Evolutionary conservation across 208 protist genomes (phyloP).

Genomic region (Leishmania aethiopica): DNA sequence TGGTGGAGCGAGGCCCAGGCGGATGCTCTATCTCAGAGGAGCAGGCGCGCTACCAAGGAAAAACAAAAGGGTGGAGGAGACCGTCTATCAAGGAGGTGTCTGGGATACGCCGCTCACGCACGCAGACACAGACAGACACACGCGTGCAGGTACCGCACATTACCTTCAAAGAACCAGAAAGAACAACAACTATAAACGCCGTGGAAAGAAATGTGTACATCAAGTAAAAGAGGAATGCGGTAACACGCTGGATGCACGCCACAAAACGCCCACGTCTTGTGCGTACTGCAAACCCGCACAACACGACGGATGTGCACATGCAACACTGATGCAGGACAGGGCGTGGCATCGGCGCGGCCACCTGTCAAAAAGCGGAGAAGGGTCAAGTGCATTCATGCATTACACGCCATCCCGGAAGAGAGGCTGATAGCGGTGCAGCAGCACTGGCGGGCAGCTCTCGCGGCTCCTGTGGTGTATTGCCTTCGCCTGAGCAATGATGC

Average conservation of each 20-base stretch:
- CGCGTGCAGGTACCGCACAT: neutral
- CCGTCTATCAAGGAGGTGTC: neutral
- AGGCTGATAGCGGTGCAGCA: conserved; percentile 37
- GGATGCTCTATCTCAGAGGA: neutral
- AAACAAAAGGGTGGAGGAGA: neutral
- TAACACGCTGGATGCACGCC: neutral
- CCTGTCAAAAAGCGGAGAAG: neutral
- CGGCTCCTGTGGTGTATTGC: conserved; percentile 21
- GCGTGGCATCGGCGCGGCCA: neutral
- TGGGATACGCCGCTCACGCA: neutral
- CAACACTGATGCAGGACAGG: neutral
- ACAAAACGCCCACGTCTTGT: neutral
- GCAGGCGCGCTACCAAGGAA: neutral
- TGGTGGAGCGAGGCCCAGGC: neutral
- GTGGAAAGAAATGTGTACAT: neutral
- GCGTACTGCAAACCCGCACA: too few relatives aligned
- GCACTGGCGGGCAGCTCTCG: conserved; percentile 28
- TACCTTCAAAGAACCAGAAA: neutral
- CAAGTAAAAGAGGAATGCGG: neutral
- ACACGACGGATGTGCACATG: neutral
- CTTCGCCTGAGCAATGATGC: conserved; percentile 15
- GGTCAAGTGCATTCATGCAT: neutral
- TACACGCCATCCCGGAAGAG: conserved; percentile 25
- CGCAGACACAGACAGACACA: neutral
- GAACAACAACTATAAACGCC: neutral